Base-by-base conservation (phyloP, 2,329 filamentous ascomycete species). In the Colletotrichum noveboracense region DNA sequence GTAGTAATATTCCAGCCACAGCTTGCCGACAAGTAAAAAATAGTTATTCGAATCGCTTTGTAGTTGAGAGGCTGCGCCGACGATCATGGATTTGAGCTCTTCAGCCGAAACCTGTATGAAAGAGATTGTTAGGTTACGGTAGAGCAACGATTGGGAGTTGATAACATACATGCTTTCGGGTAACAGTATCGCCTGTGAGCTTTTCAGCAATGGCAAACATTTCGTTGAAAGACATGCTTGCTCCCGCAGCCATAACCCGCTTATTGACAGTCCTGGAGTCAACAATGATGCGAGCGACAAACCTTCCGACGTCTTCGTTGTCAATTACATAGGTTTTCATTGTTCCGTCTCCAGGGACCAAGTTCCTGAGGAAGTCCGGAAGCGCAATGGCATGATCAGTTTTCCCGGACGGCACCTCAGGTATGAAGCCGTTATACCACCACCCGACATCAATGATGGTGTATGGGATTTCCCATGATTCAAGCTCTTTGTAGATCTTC, bases 391-490 rank as follows among this genome's bases (percentile, higher is more conserved):
- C 38, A 43, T 12, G 38, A 43, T 43, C 9, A n/a, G 38, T n/a
- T 43, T 12, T 43, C 1, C 38, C 38, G 9, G 38, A 43, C 9
- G 18, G 38, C 9, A 43, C 38, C 0, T n/a, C 18, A 0, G 38
- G 38, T 43, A 43, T 43, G 18, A 43, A 43, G 38, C 38, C 38
- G 1, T n/a, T 43, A 3, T 43, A 43, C 38, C 38, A 43, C 38
- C 38, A 43, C 1, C 38, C 38, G 18, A 43, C 38, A 1, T 43
- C 38, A 0, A n/a, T 43, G 18, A 43, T 2, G 0, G 38, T 43
- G 38, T 43, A 43, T 0, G 18, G 0, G 3, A 43, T 6, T n/a
- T 0, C 3, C 1, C 38, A 43, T 43, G 0, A 0, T 43, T 43
- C 38, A 43, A 43, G 18, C 38, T 43, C 38, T 2, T 43, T 0